These are phyloP conservation scores for Didymella segeticola DNA, from an alignment of 2,329 filamentous ascomycete genomes.

Conservation along the genomic window DNA sequence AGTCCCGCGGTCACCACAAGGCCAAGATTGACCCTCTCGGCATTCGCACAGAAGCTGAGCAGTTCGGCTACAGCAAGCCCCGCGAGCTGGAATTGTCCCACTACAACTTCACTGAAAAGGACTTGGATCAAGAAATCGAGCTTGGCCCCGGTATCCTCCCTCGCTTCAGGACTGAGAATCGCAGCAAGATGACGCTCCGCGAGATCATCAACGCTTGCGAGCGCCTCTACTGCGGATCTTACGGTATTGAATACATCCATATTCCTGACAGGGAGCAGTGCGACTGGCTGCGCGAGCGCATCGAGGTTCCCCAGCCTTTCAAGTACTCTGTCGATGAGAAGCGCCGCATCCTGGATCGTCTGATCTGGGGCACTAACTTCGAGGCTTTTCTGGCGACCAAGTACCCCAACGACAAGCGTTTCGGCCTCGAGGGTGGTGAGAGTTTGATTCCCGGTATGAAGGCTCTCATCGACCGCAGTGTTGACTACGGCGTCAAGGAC, in stretches of 20 bases:
- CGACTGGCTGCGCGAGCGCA: conserved; percentile 94
- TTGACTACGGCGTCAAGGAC: conserved; percentile 98
- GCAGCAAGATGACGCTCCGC: conserved; percentile 94
- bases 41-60: conserved; percentile 84
- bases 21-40: conserved; percentile 95
- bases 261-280: conserved; percentile 97
- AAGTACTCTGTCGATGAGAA: conserved; percentile 99
- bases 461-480: conserved; percentile 95
- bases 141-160: conserved; percentile 95
- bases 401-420: conserved; percentile 99
- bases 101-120: conserved; percentile 94
- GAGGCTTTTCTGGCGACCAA: conserved; percentile 95
- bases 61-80: conserved; percentile 85
- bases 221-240: conserved; percentile 95
- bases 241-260: conserved; percentile 98
- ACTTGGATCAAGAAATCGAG: conserved; percentile 88
- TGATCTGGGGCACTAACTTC: conserved; percentile 99
- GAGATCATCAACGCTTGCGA: conserved; percentile 95
- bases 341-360: conserved; percentile 92
- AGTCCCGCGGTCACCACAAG: conserved; percentile 97
- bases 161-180: conserved; percentile 84
- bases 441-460: conserved; percentile 99
- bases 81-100: conserved; percentile 92
- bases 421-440: conserved; percentile 96
- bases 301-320: conserved; percentile 93